These are phyloP conservation scores for Nicotiana rustica DNA, from an alignment of 305 asterid species.

Conservation along the genomic window DNA sequence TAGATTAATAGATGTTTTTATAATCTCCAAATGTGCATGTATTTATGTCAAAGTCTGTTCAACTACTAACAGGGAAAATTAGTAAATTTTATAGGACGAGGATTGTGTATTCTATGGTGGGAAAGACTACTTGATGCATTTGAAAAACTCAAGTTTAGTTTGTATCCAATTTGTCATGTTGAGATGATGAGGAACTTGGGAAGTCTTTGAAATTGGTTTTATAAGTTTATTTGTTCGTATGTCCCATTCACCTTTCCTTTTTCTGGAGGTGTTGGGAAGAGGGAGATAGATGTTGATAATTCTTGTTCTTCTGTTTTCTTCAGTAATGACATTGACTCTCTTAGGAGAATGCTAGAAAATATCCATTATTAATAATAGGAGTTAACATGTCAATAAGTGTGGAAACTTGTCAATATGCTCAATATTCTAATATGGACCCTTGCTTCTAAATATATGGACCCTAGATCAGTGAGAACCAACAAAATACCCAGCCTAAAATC, in stretches of 20 bases:
- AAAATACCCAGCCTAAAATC: not conserved
- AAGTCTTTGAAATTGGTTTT: not conserved
- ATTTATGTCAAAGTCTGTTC: not conserved
- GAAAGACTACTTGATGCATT: not conserved
- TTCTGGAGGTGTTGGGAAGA: not conserved
- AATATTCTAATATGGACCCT: not conserved
- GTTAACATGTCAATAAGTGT: not conserved
- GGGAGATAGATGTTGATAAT: not conserved
- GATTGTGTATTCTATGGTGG: not conserved
- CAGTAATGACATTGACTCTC: not conserved
- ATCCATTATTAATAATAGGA: not conserved
- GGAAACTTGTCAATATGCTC: not conserved
- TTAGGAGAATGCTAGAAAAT: not conserved
- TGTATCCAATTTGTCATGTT: not conserved
- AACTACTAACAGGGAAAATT: not conserved
- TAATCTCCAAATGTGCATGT: not conserved
- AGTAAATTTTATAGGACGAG: not conserved
- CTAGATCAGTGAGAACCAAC: not conserved
- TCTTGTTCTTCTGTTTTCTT: not conserved
- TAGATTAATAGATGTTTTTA: not conserved
- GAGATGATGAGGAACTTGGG: not conserved
- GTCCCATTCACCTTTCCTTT: slow-evolving; percentile 8
- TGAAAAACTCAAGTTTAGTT: not conserved
- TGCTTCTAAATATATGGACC: not conserved
- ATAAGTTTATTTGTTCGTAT: not conserved